phyloP scores from a whole-genome alignment of 208 protist genomes.

The Trypanosoma scelopori region DNA sequence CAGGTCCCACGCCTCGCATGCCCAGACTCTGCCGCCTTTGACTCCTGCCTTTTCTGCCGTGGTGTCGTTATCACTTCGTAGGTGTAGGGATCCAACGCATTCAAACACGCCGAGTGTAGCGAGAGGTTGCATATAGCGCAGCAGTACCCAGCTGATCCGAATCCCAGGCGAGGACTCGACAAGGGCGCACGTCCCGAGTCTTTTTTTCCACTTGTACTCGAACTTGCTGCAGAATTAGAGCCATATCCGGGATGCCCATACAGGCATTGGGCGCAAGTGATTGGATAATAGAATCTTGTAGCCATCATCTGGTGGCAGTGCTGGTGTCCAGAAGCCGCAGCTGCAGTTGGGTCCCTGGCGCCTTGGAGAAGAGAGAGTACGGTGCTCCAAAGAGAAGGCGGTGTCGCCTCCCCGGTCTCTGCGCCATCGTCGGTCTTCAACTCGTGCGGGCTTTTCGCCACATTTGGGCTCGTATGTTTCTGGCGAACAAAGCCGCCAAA shows the following conservation, averaged over 20 bases:
- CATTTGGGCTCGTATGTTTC: neutral
- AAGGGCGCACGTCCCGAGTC: neutral
- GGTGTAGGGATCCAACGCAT: conserved; percentile 8
- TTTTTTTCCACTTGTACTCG: conserved; percentile 16
- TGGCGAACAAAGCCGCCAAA: neutral
- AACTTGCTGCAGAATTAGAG: neutral
- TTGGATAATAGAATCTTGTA: conserved; percentile 8
- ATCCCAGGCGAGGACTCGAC: conserved; percentile 25
- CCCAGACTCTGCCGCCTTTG: neutral
- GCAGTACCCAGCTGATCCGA: conserved; percentile 44
- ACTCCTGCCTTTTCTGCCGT: conserved; percentile 18
- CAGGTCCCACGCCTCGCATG: neutral
- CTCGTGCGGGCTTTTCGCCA: neutral
- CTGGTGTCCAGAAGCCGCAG: neutral
- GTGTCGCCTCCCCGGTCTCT: neutral
- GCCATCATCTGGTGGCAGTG: conserved; percentile 9
- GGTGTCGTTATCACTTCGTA: conserved; percentile 18
- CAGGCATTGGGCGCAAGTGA: conserved; percentile 13
- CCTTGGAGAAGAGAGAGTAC: neutral
- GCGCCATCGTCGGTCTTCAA: neutral
- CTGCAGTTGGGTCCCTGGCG: neutral
- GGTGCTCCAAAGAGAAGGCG: neutral
- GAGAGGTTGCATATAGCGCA: conserved; percentile 37
- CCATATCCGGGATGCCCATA: neutral
- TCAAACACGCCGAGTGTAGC: conserved; percentile 48